These are phyloP conservation scores for Ambrosia hybrid DNA, from an alignment of 140 eudicot species.

Conservation along the genomic window DNA sequence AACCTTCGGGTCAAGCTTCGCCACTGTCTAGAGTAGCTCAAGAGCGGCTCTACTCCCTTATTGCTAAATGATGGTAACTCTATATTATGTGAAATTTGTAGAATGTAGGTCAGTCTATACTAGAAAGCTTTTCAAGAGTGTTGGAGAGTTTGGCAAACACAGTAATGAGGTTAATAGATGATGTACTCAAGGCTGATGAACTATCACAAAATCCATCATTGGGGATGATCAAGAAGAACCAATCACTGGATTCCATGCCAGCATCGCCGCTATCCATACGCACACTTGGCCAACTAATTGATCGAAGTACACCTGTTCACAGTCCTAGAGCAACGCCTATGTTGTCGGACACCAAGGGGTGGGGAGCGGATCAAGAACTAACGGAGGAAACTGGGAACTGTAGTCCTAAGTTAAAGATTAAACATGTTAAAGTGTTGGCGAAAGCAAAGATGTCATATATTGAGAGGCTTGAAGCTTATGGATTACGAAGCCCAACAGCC, in stretches of 20 bases:
- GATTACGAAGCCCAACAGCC: constrained; percentile 69
- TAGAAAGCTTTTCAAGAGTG: constrained; percentile 88
- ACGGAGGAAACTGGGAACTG: constrained; percentile 29
- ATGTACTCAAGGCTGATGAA: constrained; percentile 65
- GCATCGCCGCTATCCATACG: constrained; percentile 28
- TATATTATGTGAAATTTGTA: constrained; percentile 28
- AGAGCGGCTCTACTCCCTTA: background rate
- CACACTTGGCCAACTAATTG: constrained; percentile 18
- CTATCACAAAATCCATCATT: constrained; percentile 43
- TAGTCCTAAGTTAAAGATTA: constrained; percentile 27
- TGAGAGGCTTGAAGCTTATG: constrained; percentile 68
- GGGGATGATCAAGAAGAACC: constrained; percentile 29
- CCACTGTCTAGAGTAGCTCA: too few species aligned
- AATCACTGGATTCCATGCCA: constrained; percentile 20
- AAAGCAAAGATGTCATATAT: constrained; percentile 57
- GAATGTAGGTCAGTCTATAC: constrained; percentile 80
- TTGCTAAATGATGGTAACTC: background rate
- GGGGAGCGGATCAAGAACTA: constrained; percentile 47
- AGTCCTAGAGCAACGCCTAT: constrained; percentile 42
- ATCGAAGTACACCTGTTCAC: constrained; percentile 18
- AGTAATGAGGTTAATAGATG: constrained; percentile 63
- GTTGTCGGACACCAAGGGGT: constrained; percentile 56
- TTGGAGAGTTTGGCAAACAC: constrained; percentile 77
- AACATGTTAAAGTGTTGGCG: constrained; percentile 22
- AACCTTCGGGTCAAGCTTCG: too few species aligned